Evolutionary conservation across 2,329 filamentous ascomycete species (phyloP).

Genomic region (Diaporthe sp.): DNA sequence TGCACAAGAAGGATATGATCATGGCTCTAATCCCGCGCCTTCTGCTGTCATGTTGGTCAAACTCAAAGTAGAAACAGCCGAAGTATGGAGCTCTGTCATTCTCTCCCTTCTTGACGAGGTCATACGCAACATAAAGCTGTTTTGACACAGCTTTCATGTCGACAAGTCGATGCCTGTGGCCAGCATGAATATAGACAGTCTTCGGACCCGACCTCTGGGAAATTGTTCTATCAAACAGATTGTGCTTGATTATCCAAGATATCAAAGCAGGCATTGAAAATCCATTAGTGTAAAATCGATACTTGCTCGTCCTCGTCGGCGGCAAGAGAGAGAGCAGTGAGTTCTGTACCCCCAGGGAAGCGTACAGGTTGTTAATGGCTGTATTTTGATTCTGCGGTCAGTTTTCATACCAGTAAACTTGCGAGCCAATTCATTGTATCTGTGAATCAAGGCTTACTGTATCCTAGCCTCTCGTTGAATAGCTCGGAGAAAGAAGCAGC

Average conservation of each 20-base stretch:
- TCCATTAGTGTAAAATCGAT: neutral
- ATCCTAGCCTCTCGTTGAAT: neutral
- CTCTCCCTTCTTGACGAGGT: neutral
- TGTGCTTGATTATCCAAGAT: neutral
- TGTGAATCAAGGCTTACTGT: neutral
- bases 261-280: neutral
- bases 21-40: neutral
- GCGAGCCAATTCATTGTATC: no score
- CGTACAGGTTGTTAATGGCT: neutral
- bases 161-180: neutral
- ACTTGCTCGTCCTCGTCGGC: neutral
- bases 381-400: neutral
- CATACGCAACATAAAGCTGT: neutral
- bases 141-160: neutral
- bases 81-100: neutral
- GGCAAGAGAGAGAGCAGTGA: neutral
- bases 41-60: neutral
- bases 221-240: neutral
- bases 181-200: neutral
- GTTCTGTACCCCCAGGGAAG: neutral
- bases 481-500: no score
- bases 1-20: neutral
- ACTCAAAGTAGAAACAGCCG: constrained; percentile 16
- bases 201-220: rapidly evolving
- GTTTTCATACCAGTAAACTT: neutral